A percentile compares a stretch with the other conserved stretches of the same genome.
Conservation (phyloP, 768 basidiomycete genomes). For the Amanita pseudoporphyria region DNA sequence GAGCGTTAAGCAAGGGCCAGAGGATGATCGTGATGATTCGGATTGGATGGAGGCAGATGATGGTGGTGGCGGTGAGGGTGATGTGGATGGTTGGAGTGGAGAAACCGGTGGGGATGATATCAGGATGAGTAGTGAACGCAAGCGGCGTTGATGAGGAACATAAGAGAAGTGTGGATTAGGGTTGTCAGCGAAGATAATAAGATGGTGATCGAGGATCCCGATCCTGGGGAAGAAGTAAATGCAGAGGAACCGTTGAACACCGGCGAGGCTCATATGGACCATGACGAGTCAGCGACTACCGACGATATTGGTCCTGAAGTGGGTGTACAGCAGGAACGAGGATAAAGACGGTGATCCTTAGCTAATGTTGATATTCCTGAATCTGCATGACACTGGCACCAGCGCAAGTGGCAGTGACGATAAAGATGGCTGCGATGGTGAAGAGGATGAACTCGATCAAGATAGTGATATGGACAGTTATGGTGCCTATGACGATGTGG, state of each 20-base stretch:
- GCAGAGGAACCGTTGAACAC: too few relatives aligned
- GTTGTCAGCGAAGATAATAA: background rate
- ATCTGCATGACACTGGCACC: background rate
- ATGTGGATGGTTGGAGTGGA: background rate
- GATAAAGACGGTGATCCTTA: too few relatives aligned
- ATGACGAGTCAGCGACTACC: too few relatives aligned
- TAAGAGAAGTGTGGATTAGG: background rate
- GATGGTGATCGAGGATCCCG: background rate
- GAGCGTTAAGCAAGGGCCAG: background rate
- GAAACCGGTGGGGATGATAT: too few relatives aligned
- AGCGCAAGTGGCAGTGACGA: background rate
- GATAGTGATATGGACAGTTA: background rate
- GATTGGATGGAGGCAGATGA: background rate
- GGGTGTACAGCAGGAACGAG: too few relatives aligned
- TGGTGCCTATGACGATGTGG: too few relatives aligned
- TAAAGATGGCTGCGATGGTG: background rate
- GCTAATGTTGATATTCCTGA: background rate
- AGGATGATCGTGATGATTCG: background rate
- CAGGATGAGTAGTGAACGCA: too few relatives aligned
- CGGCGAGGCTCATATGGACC: too few relatives aligned
- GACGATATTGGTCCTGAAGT: too few relatives aligned
- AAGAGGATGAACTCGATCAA: background rate
- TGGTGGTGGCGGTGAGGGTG: background rate
- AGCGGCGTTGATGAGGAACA: background rate
- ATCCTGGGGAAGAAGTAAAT: too few relatives aligned